Conservation (phyloP, 1,139 yeast genomes). For the Lizanozyma gosingica region DNA sequence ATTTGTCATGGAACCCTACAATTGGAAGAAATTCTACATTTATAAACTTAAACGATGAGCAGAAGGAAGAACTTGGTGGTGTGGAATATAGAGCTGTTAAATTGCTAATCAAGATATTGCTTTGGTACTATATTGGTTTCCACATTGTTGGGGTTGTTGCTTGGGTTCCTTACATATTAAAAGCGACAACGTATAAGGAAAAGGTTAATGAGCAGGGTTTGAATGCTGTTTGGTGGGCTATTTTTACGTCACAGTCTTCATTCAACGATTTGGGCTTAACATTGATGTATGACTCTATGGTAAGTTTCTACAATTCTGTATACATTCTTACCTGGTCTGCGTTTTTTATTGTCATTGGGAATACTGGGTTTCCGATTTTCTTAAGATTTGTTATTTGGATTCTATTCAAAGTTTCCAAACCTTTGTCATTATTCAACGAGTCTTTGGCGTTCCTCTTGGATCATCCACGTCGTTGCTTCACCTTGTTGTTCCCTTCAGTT, state of each 20-base stretch:
- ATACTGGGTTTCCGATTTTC: slow-evolving; percentile 85
- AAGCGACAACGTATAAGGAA: slow-evolving; percentile 30
- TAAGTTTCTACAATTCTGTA: slow-evolving; percentile 49
- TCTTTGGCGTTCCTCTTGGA: slow-evolving; percentile 80
- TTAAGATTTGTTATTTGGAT: slow-evolving; percentile 78
- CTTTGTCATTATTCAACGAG: slow-evolving; percentile 58
- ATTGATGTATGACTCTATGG: slow-evolving; percentile 72
- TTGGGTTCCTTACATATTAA: slow-evolving; percentile 59
- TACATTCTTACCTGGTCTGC: slow-evolving; percentile 56
- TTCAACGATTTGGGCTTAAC: slow-evolving; percentile 84
- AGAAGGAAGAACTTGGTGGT: slow-evolving; percentile 92
- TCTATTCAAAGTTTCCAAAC: slow-evolving; percentile 57
- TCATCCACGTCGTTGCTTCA: slow-evolving; percentile 96
- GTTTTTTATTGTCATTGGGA: slow-evolving; percentile 77
- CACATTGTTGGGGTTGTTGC: slow-evolving; percentile 52
- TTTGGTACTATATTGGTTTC: slow-evolving; percentile 66
- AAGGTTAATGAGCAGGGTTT: slow-evolving; percentile 47
- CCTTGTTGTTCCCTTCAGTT: slow-evolving; percentile 78
- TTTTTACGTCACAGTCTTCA: slow-evolving; percentile 68
- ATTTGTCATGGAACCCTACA: slow-evolving; percentile 85
- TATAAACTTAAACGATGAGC: slow-evolving; percentile 70
- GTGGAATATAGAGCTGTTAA: slow-evolving; percentile 91
- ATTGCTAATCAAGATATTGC: slow-evolving; percentile 57
- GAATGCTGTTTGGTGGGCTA: slow-evolving; percentile 85
- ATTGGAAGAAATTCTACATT: slow-evolving; percentile 95